These are phyloP conservation scores for Ganoderma boninense DNA, from an alignment of 1,284 basidiomycete species.

Conservation along the genomic window DNA sequence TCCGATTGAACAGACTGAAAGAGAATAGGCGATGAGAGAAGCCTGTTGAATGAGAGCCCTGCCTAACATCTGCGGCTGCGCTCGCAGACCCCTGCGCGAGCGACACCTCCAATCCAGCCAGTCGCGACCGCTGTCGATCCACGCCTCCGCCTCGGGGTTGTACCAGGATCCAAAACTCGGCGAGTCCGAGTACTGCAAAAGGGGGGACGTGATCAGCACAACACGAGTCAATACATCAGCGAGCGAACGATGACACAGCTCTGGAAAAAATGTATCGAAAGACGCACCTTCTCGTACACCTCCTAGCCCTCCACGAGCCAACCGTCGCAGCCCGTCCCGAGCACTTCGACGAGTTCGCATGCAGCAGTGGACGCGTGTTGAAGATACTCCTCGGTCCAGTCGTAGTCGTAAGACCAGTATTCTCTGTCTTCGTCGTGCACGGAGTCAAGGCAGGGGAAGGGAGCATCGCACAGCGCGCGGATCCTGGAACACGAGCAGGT, in stretches of 20 bases:
- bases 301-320: background rate
- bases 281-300: background rate
- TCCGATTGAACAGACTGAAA: too few relatives aligned
- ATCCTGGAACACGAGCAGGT: background rate
- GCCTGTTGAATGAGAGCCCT: too few relatives aligned
- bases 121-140: background rate
- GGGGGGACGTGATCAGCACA: too few relatives aligned
- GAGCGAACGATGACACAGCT: too few relatives aligned
- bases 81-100: background rate
- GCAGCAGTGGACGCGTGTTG: background rate
- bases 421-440: background rate
- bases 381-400: background rate
- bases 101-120: background rate
- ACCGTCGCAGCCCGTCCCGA: background rate
- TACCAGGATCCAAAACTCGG: background rate
- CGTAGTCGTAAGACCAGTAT: background rate
- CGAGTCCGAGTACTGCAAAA: background rate
- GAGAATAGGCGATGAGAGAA: too few relatives aligned
- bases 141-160: background rate
- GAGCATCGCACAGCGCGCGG: background rate
- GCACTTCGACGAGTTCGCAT: background rate
- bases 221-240: too few relatives aligned
- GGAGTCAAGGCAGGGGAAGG: background rate
- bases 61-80: too few relatives aligned
- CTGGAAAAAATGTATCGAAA: background rate